phyloP scores from a whole-genome alignment of 805 yeast genomes.

The Candida sonorensis region DNA sequence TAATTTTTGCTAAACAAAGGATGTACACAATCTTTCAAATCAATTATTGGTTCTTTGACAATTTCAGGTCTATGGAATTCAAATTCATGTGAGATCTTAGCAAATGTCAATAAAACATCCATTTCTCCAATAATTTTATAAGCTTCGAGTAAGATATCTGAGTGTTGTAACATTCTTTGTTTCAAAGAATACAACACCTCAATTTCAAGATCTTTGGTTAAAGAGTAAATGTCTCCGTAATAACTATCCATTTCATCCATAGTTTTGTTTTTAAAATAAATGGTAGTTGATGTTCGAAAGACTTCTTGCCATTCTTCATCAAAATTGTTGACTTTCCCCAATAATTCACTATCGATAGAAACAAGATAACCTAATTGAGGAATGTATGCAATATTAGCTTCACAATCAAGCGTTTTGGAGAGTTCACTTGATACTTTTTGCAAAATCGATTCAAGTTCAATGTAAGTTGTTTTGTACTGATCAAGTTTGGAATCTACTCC shows the following conservation, averaged over 20 bases:
- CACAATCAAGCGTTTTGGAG: not conserved
- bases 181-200: constrained; percentile 32
- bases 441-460: constrained; percentile 28
- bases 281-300: constrained; percentile 31
- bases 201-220: constrained; percentile 34
- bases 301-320: constrained; percentile 26
- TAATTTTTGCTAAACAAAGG: constrained; percentile 26
- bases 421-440: constrained; percentile 17
- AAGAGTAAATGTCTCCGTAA: constrained; percentile 36
- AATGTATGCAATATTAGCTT: constrained; percentile 29
- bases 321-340: constrained; percentile 1
- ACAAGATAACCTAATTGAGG: constrained; percentile 41
- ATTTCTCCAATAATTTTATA: constrained; percentile 26
- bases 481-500: constrained; percentile 27
- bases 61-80: constrained; percentile 30
- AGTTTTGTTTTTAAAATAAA: constrained; percentile 29
- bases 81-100: constrained; percentile 21
- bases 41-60: constrained; percentile 15
- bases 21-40: constrained; percentile 38
- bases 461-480: constrained; percentile 18
- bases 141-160: constrained; percentile 10
- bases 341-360: constrained; percentile 13
- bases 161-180: constrained; percentile 11
- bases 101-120: constrained; percentile 32
- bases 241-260: constrained; percentile 28